Evolutionary conservation across 2,329 filamentous ascomycete genomes (phyloP).

Genomic region (Emydomyces testavorans): DNA sequence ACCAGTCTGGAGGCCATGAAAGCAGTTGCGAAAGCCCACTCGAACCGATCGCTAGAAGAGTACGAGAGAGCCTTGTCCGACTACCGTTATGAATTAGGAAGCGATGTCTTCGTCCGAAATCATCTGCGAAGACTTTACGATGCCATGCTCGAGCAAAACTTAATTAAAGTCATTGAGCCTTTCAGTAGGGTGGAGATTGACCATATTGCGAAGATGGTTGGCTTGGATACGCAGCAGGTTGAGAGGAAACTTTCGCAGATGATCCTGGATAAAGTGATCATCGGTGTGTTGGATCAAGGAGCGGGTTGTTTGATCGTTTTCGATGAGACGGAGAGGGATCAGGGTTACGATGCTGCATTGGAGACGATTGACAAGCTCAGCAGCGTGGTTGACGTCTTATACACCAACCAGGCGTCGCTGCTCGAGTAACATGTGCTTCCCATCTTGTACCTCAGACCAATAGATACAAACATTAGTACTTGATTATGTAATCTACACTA

Average conservation of each 20-base stretch:
- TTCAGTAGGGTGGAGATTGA: slow-evolving; percentile 95
- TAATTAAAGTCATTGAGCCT: slow-evolving; percentile 98
- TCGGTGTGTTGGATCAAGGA: slow-evolving; percentile 92
- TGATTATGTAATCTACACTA: neutral
- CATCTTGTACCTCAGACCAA: neutral
- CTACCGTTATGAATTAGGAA: slow-evolving; percentile 87
- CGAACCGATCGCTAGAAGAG: slow-evolving; percentile 89
- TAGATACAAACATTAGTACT: too few relatives aligned
- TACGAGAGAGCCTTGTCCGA: slow-evolving; percentile 85
- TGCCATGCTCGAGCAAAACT: slow-evolving; percentile 97
- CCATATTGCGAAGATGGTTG: slow-evolving; percentile 95
- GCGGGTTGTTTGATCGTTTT: slow-evolving; percentile 96
- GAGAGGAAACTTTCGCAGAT: slow-evolving; percentile 98
- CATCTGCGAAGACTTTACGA: slow-evolving; percentile 93
- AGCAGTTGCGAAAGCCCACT: slow-evolving; percentile 88
- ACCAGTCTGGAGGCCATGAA: slow-evolving; percentile 98
- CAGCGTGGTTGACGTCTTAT: slow-evolving; percentile 92
- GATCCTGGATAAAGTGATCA: slow-evolving; percentile 98
- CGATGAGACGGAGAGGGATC: slow-evolving; percentile 86
- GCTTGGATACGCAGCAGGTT: slow-evolving; percentile 88
- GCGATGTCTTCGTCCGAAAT: slow-evolving; percentile 91
- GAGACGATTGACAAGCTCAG: slow-evolving; percentile 94
- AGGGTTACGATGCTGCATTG: slow-evolving; percentile 86
- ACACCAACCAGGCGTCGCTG: slow-evolving; percentile 92
- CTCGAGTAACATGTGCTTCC: slow-evolving; percentile 54